A percentile compares a stretch with the other conserved stretches of the same genome.
Evolutionary conservation across 148 eudicot species (phyloP).

Genomic region (Chenopodium album): DNA sequence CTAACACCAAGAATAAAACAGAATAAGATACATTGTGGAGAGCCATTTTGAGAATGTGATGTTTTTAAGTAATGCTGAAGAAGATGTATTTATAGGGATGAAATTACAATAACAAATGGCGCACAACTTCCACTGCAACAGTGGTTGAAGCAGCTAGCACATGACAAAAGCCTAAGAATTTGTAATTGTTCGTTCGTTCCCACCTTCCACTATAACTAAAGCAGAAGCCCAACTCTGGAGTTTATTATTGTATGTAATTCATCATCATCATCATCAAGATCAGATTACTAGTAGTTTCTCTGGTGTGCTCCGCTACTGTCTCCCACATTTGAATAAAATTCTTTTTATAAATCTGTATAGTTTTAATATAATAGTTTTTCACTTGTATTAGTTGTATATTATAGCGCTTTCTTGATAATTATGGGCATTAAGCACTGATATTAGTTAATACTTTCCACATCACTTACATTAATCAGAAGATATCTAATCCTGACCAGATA

Average conservation of each 20-base stretch:
- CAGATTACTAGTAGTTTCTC: not conserved
- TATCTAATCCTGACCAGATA: not conserved
- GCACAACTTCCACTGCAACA: no score
- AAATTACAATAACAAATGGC: no score
- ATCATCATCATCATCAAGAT: no score
- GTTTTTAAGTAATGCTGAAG: not conserved
- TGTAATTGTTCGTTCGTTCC: not conserved
- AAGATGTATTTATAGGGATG: no score
- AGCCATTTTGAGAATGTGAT: not conserved
- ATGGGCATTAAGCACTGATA: not conserved
- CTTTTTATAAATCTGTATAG: no score
- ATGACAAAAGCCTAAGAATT: not conserved
- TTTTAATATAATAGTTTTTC: no score
- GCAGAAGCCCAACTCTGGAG: not conserved
- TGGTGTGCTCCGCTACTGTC: not conserved
- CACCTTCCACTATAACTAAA: not conserved
- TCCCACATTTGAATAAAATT: not conserved
- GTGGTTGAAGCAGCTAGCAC: not conserved
- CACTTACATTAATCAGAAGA: not conserved
- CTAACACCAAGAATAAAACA: not conserved
- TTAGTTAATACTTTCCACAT: not conserved
- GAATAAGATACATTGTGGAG: not conserved
- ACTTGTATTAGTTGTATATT: no score
- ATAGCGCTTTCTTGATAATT: not conserved
- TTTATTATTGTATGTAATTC: no score